phyloP scores from a whole-genome alignment of 1,139 yeast genomes.

The Trichomonascaceae sp. region DNA sequence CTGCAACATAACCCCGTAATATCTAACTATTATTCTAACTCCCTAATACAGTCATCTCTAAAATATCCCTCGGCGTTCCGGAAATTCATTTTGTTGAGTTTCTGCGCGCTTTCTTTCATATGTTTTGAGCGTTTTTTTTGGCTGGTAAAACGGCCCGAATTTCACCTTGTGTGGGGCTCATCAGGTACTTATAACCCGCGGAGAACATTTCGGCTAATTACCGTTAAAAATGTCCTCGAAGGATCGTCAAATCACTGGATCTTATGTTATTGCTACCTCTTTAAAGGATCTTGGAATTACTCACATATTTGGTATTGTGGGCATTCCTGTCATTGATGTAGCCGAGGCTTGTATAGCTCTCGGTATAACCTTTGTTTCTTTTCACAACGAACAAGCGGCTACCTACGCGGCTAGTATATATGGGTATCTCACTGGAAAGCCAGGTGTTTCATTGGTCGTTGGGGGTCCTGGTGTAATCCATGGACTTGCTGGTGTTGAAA shows the following conservation, averaged over 20 bases:
- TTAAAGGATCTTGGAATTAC: slow-evolving; percentile 45
- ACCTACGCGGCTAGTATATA: slow-evolving; percentile 65
- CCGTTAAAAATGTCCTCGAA: not conserved
- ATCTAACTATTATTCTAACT: no score
- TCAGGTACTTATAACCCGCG: not conserved
- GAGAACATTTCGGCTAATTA: not conserved
- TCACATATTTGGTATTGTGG: slow-evolving; percentile 59
- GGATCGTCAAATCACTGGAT: slow-evolving; percentile 28
- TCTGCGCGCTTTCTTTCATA: not conserved
- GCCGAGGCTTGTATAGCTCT: slow-evolving; percentile 46
- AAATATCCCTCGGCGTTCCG: not conserved
- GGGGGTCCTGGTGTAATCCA: slow-evolving; percentile 69
- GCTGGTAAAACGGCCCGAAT: not conserved
- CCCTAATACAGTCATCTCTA: no score
- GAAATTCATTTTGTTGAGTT: not conserved
- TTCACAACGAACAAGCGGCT: slow-evolving; percentile 64
- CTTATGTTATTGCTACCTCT: slow-evolving; percentile 42
- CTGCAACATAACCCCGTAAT: no score
- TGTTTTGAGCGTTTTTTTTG: not conserved
- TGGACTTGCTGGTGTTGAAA: slow-evolving; percentile 57
- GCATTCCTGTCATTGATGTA: slow-evolving; percentile 61
- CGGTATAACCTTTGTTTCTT: slow-evolving; percentile 50
- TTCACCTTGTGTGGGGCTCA: not conserved
- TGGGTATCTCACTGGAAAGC: slow-evolving; percentile 54
- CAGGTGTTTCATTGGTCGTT: slow-evolving; percentile 59